phyloP scores from a whole-genome alignment of 176 grass and related monocot genomes.

The Guadua angustifolia region DNA sequence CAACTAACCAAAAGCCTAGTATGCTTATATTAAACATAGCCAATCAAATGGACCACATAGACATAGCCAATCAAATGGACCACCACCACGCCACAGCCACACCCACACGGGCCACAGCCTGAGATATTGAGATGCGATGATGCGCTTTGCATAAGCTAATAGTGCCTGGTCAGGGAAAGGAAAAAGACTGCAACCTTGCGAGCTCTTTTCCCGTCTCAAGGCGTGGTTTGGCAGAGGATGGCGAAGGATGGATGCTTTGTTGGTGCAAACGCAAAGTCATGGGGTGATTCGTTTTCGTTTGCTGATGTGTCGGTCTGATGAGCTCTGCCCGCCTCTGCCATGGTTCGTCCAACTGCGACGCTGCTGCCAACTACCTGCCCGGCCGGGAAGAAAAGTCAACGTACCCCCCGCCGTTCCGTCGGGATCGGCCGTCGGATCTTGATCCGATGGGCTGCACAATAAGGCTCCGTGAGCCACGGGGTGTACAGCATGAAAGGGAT shows the following conservation, averaged over 20 bases:
- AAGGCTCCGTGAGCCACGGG: too few relatives aligned
- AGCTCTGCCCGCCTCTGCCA: background rate
- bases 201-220: background rate
- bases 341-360: background rate
- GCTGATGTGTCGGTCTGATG: background rate
- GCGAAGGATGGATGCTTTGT: background rate
- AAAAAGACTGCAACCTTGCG: background rate
- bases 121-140: background rate
- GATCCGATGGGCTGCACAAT: background rate
- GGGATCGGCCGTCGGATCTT: background rate
- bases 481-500: background rate
- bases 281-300: background rate
- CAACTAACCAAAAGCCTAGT: background rate
- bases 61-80: background rate
- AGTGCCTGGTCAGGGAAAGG: background rate
- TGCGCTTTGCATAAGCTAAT: background rate
- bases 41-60: background rate
- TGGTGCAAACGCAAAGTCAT: background rate
- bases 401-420: too few relatives aligned
- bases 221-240: constrained; percentile 4
- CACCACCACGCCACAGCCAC: background rate
- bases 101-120: background rate
- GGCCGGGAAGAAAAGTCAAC: background rate
- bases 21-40: background rate
- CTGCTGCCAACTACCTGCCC: constrained; percentile 18